These are phyloP conservation scores for Trichoderma cornu-damae DNA, from an alignment of 2,329 filamentous ascomycete genomes.

Conservation along the genomic window DNA sequence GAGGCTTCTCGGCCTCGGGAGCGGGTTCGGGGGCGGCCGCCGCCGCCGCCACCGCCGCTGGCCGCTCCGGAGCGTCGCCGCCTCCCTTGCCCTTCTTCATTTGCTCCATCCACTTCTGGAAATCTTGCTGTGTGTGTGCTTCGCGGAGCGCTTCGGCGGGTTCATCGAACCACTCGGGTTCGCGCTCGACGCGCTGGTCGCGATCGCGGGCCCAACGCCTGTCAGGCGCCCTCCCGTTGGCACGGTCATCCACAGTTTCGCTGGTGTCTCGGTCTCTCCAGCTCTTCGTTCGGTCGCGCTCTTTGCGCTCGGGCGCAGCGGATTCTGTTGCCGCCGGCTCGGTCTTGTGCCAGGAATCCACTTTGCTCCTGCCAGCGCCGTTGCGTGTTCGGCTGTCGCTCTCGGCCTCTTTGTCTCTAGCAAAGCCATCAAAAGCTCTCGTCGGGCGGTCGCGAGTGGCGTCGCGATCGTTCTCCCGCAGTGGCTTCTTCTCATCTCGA, in stretches of 20 bases:
- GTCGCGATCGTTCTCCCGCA: constrained; percentile 53
- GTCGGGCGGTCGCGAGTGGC: constrained; percentile 43
- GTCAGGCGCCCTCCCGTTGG: constrained; percentile 42
- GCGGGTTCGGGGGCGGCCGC: constrained; percentile 28
- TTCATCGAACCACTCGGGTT: constrained; percentile 87
- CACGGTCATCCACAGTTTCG: constrained; percentile 52
- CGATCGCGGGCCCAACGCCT: constrained; percentile 54
- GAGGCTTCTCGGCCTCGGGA: constrained; percentile 47
- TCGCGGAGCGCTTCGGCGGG: constrained; percentile 63
- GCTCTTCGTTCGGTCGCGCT: constrained; percentile 55
- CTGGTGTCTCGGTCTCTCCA: constrained; percentile 52
- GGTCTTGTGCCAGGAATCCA: constrained; percentile 70
- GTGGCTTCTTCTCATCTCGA: constrained; percentile 40
- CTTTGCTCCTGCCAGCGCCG: constrained; percentile 58
- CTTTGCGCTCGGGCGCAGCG: constrained; percentile 39
- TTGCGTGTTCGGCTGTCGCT: constrained; percentile 58
- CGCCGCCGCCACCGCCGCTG: constrained; percentile 31
- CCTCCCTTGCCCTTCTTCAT: constrained; percentile 66
- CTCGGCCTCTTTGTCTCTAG: constrained; percentile 48
- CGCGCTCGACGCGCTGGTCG: constrained; percentile 62
- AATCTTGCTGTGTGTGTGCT: constrained; percentile 79
- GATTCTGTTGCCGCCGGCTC: constrained; percentile 28
- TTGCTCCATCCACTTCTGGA: constrained; percentile 87
- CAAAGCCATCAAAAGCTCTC: constrained; percentile 47
- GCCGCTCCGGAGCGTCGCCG: constrained; percentile 26